Evolutionary conservation across 345 rosid species (phyloP).

Genomic region (Citrus maxima): DNA sequence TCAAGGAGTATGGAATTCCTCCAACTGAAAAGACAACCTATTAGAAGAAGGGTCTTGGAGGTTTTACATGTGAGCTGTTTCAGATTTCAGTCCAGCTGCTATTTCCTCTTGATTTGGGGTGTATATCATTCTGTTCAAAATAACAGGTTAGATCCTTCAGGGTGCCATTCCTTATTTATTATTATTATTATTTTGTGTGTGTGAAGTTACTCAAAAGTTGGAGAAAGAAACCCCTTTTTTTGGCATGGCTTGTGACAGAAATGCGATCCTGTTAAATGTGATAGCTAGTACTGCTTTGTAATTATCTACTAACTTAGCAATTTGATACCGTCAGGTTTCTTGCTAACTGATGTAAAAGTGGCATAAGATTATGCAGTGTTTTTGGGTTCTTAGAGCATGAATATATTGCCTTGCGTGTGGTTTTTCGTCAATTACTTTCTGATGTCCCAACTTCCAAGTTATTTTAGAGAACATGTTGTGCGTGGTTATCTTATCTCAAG

Average conservation of each 20-base stretch:
- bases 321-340: neutral
- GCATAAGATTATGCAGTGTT: neutral
- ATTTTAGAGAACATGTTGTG: neutral
- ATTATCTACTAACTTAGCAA: slow-evolving; percentile 2
- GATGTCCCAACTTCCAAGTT: neutral
- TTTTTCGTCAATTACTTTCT: neutral
- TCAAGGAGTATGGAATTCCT: neutral
- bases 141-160: slow-evolving; percentile 12
- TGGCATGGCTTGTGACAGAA: neutral
- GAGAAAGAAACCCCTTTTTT: neutral
- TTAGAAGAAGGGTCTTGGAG: neutral
- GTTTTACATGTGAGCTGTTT: neutral
- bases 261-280: neutral
- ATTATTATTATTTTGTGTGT: neutral
- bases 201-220: neutral
- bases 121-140: neutral
- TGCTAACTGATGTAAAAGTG: neutral
- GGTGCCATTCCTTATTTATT: slow-evolving; percentile 2
- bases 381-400: slow-evolving; percentile 1
- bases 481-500: neutral
- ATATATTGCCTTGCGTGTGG: neutral
- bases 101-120: neutral
- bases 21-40: neutral
- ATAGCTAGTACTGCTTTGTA: slow-evolving; percentile 9
- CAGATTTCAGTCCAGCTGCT: neutral